Base-by-base conservation (phyloP, 352 stramenopile genomes). In the Thalassiosira exigua region DNA sequence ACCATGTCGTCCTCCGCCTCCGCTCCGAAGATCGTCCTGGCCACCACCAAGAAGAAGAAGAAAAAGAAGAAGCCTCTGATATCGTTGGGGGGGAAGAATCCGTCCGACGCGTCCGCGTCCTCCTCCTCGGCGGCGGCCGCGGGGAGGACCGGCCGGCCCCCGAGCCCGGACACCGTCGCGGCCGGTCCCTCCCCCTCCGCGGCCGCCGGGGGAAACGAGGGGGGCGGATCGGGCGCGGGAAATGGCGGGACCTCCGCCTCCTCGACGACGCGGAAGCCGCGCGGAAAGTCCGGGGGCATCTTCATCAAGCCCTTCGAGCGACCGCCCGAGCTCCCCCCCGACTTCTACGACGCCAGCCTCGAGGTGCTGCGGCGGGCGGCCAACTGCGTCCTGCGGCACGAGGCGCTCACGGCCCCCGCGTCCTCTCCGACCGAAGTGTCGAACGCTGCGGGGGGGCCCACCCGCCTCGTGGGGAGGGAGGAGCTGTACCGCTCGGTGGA, bases 271-370 rank as follows among this genome's bases (percentile, higher is more conserved):
- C 14, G 7, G 36, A 7, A 66, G 33, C 26, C 21, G 11, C 14
- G 19, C 0, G 69, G 50, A 11, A 81, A 81, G 57, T 30, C 36
- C n/a, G 62, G 56, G 29, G 22, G n/a, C 24, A 89, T 93, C 48
- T 70, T 81, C 24, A 93, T 93, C 60, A 85, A 85, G 60, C 81
- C 85, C 17, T 93, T 88, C 60, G 39, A 69, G 12, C 88, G 85
- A 39, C 88, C 88, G 7, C 88, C 88, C 21, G 66, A 69, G 11
- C 51, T 92, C 0, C 88, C 88, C 1, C 9, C 39, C 0, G 80
- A 91, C 52, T 93, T 90, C 69, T 93, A 92, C 57, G 77, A 86
- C 32, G 30, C 75, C 7, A 86, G 75, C 4, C 75, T 82, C 0
- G 41, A 56, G 14, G 52, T 80, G 14, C 69, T 93, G 22, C 19